Evolutionary conservation across 2,329 filamentous ascomycete genomes (phyloP), one percentile per base, ranked within the genome.

Genomic region (Stenocarpella maydis): DNA sequence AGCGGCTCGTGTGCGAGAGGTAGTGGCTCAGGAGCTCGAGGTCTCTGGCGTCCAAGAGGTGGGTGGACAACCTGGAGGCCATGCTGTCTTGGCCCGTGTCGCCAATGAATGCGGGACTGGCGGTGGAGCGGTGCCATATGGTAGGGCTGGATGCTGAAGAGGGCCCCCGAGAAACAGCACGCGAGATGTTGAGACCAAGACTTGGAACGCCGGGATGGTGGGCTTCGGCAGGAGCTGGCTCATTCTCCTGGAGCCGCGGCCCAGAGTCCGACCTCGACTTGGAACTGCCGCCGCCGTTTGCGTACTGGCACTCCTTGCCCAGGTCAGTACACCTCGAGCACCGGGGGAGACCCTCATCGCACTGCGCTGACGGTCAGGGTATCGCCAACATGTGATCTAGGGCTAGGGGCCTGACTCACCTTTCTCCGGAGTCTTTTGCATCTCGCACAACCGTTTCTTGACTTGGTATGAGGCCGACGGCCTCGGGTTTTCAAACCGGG

Each of bases 271-370:
- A 28, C 9, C 6, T 28, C n/a, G 50, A 14, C 39, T 49, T 39
- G 14, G 52, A 17, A 14, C 24, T 17, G 15, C n/a, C 19, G 6
- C 37, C 15, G 4, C 21, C n/a, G 8, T 55, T 50, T 14, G 82
- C 82, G 72, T 86, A 87, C 43, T 81, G 79, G 74, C 85, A 87
- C 50, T 83, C 79, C 37, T 85, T 81, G 10, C 80, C 80, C 41
- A 84, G 82, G 1, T 79, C 77, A 19, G 80, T 74, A 69, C 85
- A 87, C 71, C 84, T 83, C 52, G 80, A 80, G 52, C 85, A 87
- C 3, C 75, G 75, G 4, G 85, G 85, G 72, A 84, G 86, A 17
- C 76, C 76, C 75, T 87, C 85, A 69, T 87, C 85, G 70, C 85
- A 70, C 68, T 70, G 15, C 34, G 8, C 26, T 26, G 26, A 50